Percentiles rank a stretch among this genome's conserved stretches.
Evolutionary conservation across 345 rosid species (phyloP).

Genomic region (Hibiscus mutabilis): DNA sequence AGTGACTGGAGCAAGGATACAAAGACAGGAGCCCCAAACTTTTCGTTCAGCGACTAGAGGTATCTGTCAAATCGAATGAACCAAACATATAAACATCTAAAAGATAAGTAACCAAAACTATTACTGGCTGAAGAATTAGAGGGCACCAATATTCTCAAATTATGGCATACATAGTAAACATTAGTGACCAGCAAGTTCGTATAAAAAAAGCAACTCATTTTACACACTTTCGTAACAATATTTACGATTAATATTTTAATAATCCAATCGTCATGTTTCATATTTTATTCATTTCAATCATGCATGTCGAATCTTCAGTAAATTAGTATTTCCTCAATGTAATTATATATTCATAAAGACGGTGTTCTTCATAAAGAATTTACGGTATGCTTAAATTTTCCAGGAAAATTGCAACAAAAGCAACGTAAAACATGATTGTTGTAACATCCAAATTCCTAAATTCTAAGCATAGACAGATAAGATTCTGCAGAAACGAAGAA

Average conservation of each 20-base stretch:
- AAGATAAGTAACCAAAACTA: constrained; percentile 14
- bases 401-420: too few relatives aligned
- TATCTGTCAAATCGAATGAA: constrained; percentile 20
- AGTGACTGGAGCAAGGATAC: constrained; percentile 31
- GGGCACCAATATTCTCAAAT: background rate
- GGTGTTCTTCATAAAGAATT: too few relatives aligned
- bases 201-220: background rate
- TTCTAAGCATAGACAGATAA: background rate
- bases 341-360: too few relatives aligned
- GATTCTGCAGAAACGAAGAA: background rate
- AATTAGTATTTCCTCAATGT: too few relatives aligned
- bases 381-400: too few relatives aligned
- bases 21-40: constrained; percentile 29
- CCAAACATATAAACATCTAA: background rate
- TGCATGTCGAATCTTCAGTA: too few relatives aligned
- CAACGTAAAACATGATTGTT: background rate
- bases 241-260: too few relatives aligned
- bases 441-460: background rate
- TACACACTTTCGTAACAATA: too few relatives aligned
- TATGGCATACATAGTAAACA: background rate
- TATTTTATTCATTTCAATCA: too few relatives aligned
- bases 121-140: background rate
- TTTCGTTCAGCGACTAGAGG: constrained; percentile 25
- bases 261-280: too few relatives aligned
- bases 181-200: background rate